phyloP scores from a whole-genome alignment of 441 rosid species.

The Populus trichocarpa region DNA sequence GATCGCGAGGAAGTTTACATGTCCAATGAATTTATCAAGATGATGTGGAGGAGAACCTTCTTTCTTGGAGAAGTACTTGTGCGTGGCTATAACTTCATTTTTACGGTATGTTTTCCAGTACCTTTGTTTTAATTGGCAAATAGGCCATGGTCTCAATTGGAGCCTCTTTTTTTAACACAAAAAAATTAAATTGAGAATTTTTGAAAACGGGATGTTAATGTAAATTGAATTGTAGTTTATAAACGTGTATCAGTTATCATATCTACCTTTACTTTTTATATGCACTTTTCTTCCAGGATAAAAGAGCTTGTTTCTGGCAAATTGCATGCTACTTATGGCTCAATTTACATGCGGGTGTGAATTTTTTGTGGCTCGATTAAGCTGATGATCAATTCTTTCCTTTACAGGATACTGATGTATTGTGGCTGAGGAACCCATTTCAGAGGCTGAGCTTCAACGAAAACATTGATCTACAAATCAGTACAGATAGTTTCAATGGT shows the following conservation, averaged over 20 bases:
- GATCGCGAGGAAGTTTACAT: constrained; percentile 37
- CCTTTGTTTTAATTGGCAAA: no score
- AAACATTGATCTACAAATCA: constrained; percentile 39
- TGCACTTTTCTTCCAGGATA: no score
- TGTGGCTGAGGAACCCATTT: constrained; percentile 52
- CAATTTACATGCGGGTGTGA: neutral
- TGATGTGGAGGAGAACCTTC: constrained; percentile 53
- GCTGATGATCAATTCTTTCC: neutral
- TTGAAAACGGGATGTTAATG: no score
- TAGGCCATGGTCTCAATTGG: neutral
- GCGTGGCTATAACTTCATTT: constrained; percentile 43
- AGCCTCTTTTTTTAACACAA: no score
- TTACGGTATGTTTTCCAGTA: constrained; percentile 29
- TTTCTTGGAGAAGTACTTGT: constrained; percentile 39
- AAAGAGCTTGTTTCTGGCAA: no score
- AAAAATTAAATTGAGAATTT: no score
- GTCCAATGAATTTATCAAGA: constrained; percentile 39
- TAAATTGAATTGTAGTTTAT: no score
- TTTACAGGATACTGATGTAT: constrained; percentile 41
- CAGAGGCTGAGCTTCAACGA: constrained; percentile 19
- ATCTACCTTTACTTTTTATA: neutral
- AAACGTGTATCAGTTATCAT: no score
- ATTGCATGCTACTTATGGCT: neutral
- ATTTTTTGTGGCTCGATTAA: neutral
- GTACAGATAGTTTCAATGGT: constrained; percentile 38